Base-by-base conservation (phyloP, 2,329 filamentous ascomycete genomes). In the Alternaria viburni region DNA sequence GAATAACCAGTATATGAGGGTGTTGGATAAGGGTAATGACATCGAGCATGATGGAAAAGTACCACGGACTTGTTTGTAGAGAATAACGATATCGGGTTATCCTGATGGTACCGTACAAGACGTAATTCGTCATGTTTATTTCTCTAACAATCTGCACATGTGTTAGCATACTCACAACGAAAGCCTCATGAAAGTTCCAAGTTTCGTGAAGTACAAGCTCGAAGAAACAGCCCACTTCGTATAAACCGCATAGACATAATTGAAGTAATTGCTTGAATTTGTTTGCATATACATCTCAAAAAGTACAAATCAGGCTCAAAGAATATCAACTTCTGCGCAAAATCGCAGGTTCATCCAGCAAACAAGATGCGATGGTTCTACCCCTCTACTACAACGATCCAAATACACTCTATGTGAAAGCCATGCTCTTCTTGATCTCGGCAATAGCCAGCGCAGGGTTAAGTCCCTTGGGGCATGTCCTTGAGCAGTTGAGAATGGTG, bases 391-490 rank as follows among this genome's bases (percentile, higher is more conserved):
- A 45, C 45, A 28, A 15, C n/a, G 1, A 4, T 43, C 25, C 25
- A 26, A 21, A 23, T 19, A 3, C 13, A 36, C n/a, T 62, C 67
- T 69, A 80, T 32, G 78, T 77, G 61, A 86, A 84, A 61, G 94
- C 89, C 92, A 98, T 91, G 84, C 90, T 88, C 91, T 97, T 97
- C 92, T 98, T 98, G 82, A 97, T 97, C 87, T 97, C 92, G 57
- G 94, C 94, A 84, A 99, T 97, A 17, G 96, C 96, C 80, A 93
- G 87, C 69, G 93, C 96, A 19, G 96, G 96, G 86, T 99, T 99
- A 74, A 99, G 84, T 49, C 96, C 96, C 92, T 99, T 99, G 79
- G 96, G 96, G 83, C 96, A 99, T 59, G 95, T 97, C 82, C 93
- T 88, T 72, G 94, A 95, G 89, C 95, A 99, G 88, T 99, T 99